phyloP scores from a whole-genome alignment of 2,329 filamentous ascomycete genomes.

The Pseudogymnoascus sp. region DNA sequence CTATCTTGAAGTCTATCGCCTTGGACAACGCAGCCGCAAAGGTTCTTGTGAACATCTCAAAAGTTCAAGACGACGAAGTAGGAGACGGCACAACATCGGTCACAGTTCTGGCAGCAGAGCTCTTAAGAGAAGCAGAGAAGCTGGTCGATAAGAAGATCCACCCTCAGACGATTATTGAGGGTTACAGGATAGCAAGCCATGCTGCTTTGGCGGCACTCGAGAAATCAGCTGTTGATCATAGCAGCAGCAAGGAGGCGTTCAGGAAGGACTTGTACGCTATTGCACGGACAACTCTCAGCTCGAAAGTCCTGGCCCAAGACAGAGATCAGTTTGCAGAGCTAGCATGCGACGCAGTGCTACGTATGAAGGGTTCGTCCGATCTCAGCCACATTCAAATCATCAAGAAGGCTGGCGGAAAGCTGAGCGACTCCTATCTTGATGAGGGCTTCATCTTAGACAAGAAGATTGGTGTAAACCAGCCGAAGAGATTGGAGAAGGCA shows the following conservation, averaged over 20 bases:
- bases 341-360: slow-evolving; percentile 83
- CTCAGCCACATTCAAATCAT: slow-evolving; percentile 98
- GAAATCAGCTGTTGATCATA: slow-evolving; percentile 81
- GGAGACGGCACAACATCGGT: slow-evolving; percentile 98
- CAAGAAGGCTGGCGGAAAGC: slow-evolving; percentile 97
- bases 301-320: slow-evolving; percentile 93
- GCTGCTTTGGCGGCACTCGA: slow-evolving; percentile 81
- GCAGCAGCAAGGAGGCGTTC: slow-evolving; percentile 74
- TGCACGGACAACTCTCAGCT: slow-evolving; percentile 90
- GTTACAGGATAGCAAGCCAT: slow-evolving; percentile 91
- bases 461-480: slow-evolving; percentile 98
- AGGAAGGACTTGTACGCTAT: slow-evolving; percentile 84
- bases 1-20: slow-evolving; percentile 95
- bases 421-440: slow-evolving; percentile 94
- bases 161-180: slow-evolving; percentile 98
- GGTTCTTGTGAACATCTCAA: slow-evolving; percentile 97
- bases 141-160: slow-evolving; percentile 98
- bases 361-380: slow-evolving; percentile 83
- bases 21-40: slow-evolving; percentile 98
- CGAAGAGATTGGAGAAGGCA: slow-evolving; percentile 92
- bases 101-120: slow-evolving; percentile 86
- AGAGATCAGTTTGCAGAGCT: slow-evolving; percentile 84
- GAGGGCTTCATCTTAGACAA: slow-evolving; percentile 98
- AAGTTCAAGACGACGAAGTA: slow-evolving; percentile 98
- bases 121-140: slow-evolving; percentile 93